Evolutionary conservation across 176 grass and related monocot species (phyloP), one percentile per base, ranked within the genome.

Genomic region (Elymus sibiricus): DNA sequence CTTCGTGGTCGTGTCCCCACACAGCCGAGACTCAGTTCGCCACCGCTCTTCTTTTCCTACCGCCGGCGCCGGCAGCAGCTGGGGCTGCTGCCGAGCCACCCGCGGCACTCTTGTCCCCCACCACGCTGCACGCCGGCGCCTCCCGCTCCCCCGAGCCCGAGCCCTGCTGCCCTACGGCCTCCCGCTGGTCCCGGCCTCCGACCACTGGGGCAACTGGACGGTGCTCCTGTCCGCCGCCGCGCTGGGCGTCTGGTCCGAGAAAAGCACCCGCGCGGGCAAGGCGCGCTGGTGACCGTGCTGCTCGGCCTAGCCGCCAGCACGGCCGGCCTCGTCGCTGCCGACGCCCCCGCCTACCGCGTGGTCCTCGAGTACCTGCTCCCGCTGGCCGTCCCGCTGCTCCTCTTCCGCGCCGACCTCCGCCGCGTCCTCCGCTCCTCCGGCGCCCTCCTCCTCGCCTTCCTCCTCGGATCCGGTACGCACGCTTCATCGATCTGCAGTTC

Each of bases 151-250:
- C 38, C 35, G 35, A 35, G 34, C 34, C 34, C 34, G n/a, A 35
- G 34, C 3, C 34, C 34, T 37, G 35, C 5, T 9, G 38, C 38
- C 38, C 38, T 8, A 2, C 38, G 38, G 38, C 38, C 38, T 39
- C 38, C 38, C 38, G 38, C 38, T 39, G 38, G 38, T 39, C 38
- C 38, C 38, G 38, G 38, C 38, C 38, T 39, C 6, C 38, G 38
- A 94, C 72, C 88, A 94, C 64, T 94, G 92, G 95, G 90, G 92
- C 72, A 97, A 90, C 92, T 90, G 90, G 92, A 94, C 90, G 73
- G 87, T 91, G 70, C 90, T 97, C 76, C 85, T 97, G n/a, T 51
- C 80, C 47, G 64, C 72, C 14, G 92, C 83, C 13, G 90, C 92
- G 27, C 81, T 94, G 72, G 94, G 94, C 70, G 85, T 94, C 77